These are phyloP conservation scores for Jaltomata sinuosa DNA, from an alignment of 257 asterid species.

Conservation along the genomic window DNA sequence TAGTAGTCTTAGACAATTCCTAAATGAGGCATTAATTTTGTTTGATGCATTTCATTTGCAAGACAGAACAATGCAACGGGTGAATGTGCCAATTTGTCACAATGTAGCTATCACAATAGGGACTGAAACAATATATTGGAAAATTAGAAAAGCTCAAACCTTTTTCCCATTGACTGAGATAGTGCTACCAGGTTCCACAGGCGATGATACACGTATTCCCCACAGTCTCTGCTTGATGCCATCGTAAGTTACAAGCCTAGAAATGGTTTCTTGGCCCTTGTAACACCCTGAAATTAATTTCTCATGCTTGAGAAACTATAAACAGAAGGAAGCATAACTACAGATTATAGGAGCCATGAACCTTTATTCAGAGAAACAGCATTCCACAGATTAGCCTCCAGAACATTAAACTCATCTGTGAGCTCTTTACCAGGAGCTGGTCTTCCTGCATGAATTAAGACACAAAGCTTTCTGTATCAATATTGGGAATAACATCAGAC, in stretches of 20 bases:
- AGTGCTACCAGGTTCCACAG: conserved; percentile 64
- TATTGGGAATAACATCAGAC: background rate
- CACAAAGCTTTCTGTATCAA: background rate
- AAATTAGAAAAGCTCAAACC: conserved; percentile 25
- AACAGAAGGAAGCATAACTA: background rate
- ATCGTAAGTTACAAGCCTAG: conserved; percentile 88
- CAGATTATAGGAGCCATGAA: background rate
- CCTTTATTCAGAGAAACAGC: conserved; percentile 90
- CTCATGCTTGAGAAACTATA: conserved; percentile 4
- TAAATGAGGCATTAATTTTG: background rate
- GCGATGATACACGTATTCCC: conserved; percentile 71
- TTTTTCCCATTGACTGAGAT: conserved; percentile 70
- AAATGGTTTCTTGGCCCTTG: conserved; percentile 94
- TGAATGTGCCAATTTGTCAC: background rate
- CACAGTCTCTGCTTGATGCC: conserved; percentile 88
- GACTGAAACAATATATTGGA: background rate
- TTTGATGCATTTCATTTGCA: background rate
- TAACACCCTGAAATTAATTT: conserved; percentile 63
- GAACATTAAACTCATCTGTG: conserved; percentile 78
- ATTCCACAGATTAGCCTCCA: conserved; percentile 94
- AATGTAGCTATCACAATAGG: background rate
- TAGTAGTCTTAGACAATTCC: background rate
- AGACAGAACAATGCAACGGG: background rate
- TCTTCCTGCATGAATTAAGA: conserved; percentile 50
- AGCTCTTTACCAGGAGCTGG: conserved; percentile 95